A percentile compares a stretch with the other conserved stretches of the same genome.
These are phyloP conservation scores for Cylindrotheca fusiformis DNA, from an alignment of 108 stramenopile species.

Conservation along the genomic window DNA sequence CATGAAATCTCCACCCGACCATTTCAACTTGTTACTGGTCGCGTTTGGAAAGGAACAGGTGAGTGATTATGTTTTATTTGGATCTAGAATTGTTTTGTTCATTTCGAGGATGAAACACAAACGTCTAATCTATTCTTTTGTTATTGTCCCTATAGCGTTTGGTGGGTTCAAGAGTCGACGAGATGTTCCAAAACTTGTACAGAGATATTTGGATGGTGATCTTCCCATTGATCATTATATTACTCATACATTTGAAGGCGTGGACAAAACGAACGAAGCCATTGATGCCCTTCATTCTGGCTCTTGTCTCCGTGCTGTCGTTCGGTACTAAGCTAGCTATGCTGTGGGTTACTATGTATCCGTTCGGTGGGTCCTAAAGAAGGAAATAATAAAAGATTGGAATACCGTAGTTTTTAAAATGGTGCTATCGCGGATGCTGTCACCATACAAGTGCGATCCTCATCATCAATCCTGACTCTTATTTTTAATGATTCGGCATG, in stretches of 20 bases:
- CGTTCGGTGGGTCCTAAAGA: too few species aligned
- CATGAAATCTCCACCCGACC: conserved; percentile 83
- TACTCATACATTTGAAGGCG: conserved; percentile 62
- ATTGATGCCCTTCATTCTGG: conserved; percentile 67
- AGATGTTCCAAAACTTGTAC: conserved; percentile 51
- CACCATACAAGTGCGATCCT: neutral
- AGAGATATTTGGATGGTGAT: conserved; percentile 43
- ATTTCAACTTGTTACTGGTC: conserved; percentile 86
- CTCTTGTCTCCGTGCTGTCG: conserved; percentile 41
- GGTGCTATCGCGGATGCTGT: neutral
- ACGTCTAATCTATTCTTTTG: too few species aligned
- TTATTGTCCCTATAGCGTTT: too few species aligned
- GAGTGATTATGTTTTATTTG: too few species aligned
- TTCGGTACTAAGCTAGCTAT: conserved; percentile 18
- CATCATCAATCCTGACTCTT: neutral
- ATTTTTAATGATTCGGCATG: conserved; percentile 31
- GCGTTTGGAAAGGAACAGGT: conserved; percentile 84
- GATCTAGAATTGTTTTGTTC: too few species aligned
- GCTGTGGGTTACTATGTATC: too few species aligned
- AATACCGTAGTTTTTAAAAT: neutral
- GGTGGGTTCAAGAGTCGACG: conserved; percentile 70
- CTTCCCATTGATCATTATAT: conserved; percentile 75
- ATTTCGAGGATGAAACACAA: too few species aligned
- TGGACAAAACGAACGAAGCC: conserved; percentile 69
- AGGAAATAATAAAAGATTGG: too few species aligned